phyloP scores from a whole-genome alignment of 306 rosid species.

The Citrullus amarus region DNA sequence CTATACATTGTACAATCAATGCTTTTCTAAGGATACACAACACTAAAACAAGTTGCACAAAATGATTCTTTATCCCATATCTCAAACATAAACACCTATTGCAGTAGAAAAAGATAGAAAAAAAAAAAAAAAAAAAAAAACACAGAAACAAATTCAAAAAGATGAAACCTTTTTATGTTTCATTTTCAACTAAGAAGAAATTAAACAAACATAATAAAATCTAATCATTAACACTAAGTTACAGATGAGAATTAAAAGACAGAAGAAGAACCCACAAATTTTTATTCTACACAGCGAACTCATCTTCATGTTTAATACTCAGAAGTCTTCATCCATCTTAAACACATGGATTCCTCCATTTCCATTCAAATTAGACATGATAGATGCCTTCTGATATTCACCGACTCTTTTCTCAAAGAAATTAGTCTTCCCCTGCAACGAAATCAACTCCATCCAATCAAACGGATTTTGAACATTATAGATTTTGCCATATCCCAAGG shows the following conservation, averaged over 20 bases:
- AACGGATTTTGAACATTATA: conserved; percentile 62
- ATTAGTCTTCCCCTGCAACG: conserved; percentile 79
- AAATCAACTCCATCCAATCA: conserved; percentile 96
- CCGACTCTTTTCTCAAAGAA: conserved; percentile 87
- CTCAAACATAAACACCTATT: too few relatives aligned
- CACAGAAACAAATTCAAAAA: too few relatives aligned
- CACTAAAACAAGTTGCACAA: too few relatives aligned
- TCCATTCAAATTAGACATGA: conserved; percentile 53
- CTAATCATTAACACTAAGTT: neutral
- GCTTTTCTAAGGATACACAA: too few relatives aligned
- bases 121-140: neutral
- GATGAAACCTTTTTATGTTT: neutral
- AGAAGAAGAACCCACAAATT: neutral
- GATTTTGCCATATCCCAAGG: conserved; percentile 46
- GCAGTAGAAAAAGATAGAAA: too few relatives aligned
- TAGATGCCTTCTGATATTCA: conserved; percentile 72
- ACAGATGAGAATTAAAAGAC: neutral
- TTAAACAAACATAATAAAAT: neutral
- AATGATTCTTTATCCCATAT: too few relatives aligned
- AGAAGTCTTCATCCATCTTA: conserved; percentile 61
- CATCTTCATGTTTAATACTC: neutral
- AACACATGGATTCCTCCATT: conserved; percentile 42
- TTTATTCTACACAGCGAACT: neutral
- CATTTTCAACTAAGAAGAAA: neutral
- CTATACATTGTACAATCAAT: too few relatives aligned